Conservation (phyloP, 805 yeast genomes). For the Wickerhamomyces sydowiorum region DNA sequence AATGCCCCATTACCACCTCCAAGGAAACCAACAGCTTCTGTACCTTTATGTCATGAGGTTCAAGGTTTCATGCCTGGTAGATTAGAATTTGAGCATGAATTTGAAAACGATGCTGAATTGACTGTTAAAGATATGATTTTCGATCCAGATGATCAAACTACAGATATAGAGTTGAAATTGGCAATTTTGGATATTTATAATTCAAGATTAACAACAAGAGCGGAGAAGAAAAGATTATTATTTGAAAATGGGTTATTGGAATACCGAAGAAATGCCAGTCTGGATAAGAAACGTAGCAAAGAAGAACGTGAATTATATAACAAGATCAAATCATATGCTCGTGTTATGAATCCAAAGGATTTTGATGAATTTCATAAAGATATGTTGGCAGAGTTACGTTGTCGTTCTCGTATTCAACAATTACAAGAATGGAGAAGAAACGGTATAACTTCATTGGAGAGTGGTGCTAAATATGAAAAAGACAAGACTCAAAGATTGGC, state of each 20-base stretch:
- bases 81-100: constrained; percentile 92
- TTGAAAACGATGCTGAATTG: constrained; percentile 93
- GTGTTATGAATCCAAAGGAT: constrained; percentile 76
- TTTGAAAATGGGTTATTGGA: constrained; percentile 76
- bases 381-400: constrained; percentile 68
- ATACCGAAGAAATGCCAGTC: constrained; percentile 72
- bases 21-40: constrained; percentile 84
- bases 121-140: constrained; percentile 93
- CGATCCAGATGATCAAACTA: constrained; percentile 85
- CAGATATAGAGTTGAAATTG: constrained; percentile 85
- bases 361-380: constrained; percentile 71
- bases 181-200: constrained; percentile 86
- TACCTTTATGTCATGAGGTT: constrained; percentile 93
- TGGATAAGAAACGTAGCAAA: constrained; percentile 80
- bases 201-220: constrained; percentile 82
- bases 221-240: constrained; percentile 83
- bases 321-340: constrained; percentile 72
- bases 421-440: constrained; percentile 90
- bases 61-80: constrained; percentile 99
- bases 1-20: constrained; percentile 80
- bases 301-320: constrained; percentile 83
- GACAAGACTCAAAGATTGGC: constrained; percentile 70
- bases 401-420: constrained; percentile 78
- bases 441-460: constrained; percentile 81
- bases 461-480: constrained; percentile 80